Evolutionary conservation across 208 protist genomes (phyloP), one percentile per base, ranked within the genome.

Genomic region (Crithidia brevicula): DNA sequence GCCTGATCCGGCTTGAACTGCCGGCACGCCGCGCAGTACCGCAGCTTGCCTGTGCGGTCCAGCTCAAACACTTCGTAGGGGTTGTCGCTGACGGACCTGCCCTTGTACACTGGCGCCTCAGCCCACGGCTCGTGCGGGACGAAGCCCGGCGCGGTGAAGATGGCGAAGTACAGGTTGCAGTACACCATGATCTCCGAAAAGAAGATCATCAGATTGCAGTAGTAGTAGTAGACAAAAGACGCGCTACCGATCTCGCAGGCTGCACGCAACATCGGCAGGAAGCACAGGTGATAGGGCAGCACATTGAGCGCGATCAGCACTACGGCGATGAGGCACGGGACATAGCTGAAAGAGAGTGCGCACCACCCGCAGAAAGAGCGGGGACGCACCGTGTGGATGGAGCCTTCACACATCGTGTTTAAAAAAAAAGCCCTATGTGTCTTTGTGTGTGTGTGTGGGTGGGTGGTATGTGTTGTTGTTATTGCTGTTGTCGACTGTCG

Each of bases 1-100:
- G 92, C 83, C 45, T 82, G 46, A 36, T 90, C 85, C n/a, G 91
- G 91, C 62, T 97, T 96, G 77, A 83, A 93, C 58, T 83, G 65
- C n/a, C 78, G 22, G 70, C 94, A 97, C 11, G 23, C 18, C 8
- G 31, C 49, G 76, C 93, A 97, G 73, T 81, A 93, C 0, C 89
- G 88, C 30, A 90, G 64, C 43, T 67, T 43, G 4, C 84, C 81
- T 22, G 33, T 30, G 25, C 70, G 73, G 56, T 86, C 79, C 4
- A 92, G 67, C 8, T 87, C 53, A 5, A 50, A 62, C 20, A 93
- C 87, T n/a, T 72, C 76, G 64, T 86, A 74, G 6, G 75, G 71
- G 68, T 95, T 95, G 28, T 64, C 36, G 75, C 82, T 69, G n/a
- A 69, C 46, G 18, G 40, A 52, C 23, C 47, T 18, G 27, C 66